Evolutionary conservation across 257 asterid genomes (phyloP).

Genomic region (Echium plantagineum): DNA sequence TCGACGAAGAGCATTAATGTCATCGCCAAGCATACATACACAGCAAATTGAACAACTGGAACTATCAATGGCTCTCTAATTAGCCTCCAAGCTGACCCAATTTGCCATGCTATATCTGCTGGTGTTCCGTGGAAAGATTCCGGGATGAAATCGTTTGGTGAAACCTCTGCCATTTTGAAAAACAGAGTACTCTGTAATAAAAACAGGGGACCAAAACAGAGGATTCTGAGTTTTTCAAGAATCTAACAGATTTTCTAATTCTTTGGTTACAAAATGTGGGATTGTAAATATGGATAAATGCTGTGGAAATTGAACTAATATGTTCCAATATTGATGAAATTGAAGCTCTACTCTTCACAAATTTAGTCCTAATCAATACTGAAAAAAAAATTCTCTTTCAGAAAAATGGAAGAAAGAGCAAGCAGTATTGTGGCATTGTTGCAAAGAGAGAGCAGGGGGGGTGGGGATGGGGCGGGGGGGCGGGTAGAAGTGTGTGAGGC

Average conservation of each 20-base stretch:
- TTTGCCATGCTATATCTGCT: constrained; percentile 26
- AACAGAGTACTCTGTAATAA: constrained; percentile 12
- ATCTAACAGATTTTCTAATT: neutral
- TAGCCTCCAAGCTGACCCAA: constrained; percentile 52
- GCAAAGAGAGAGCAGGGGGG: constrained; percentile 11
- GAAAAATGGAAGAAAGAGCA: no score
- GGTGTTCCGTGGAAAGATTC: constrained; percentile 42
- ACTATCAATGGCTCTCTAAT: constrained; percentile 71
- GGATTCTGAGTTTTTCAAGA: neutral
- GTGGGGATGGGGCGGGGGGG: neutral
- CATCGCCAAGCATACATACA: constrained; percentile 52
- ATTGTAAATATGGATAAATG: no score
- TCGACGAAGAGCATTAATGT: constrained; percentile 78
- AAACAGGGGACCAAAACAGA: constrained; percentile 11
- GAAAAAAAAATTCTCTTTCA: constrained; percentile 7
- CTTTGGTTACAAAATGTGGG: no score
- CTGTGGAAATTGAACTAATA: no score
- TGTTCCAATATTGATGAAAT: no score
- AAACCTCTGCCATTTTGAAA: constrained; percentile 44
- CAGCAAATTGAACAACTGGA: constrained; percentile 47
- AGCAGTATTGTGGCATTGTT: constrained; percentile 32
- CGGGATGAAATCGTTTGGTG: constrained; percentile 37
- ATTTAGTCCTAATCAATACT: neutral
- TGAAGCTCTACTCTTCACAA: no score
- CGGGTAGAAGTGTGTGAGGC: constrained; percentile 1